phyloP scores from a whole-genome alignment of 2,329 filamentous ascomycete species.

The Elsinoe australis region DNA sequence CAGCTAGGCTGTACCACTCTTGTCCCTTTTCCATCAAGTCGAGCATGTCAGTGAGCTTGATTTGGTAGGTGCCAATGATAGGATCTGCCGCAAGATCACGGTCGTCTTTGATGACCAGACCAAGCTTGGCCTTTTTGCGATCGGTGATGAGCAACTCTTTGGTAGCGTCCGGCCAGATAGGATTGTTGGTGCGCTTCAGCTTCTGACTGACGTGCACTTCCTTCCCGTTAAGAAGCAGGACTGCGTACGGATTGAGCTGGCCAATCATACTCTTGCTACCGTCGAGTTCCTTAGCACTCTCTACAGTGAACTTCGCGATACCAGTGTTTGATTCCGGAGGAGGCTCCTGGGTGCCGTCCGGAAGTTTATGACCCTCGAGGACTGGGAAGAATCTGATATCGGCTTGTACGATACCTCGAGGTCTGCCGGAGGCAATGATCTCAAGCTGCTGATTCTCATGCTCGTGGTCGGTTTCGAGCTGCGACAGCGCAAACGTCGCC shows the following conservation, averaged over 20 bases:
- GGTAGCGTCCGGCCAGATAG: slow-evolving; percentile 85
- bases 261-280: slow-evolving; percentile 87
- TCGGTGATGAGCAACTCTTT: slow-evolving; percentile 96
- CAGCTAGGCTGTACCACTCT: slow-evolving; percentile 88
- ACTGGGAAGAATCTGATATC: slow-evolving; percentile 96
- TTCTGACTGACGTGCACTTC: slow-evolving; percentile 84
- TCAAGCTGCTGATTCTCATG: slow-evolving; percentile 82
- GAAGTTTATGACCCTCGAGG: slow-evolving; percentile 60
- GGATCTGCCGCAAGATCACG: slow-evolving; percentile 77
- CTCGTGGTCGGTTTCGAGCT: slow-evolving; percentile 66
- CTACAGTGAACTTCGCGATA: slow-evolving; percentile 85
- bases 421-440: slow-evolving; percentile 73
- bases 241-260: slow-evolving; percentile 81
- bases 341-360: slow-evolving; percentile 70
- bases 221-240: slow-evolving; percentile 83
- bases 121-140: slow-evolving; percentile 80
- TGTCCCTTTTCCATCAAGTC: slow-evolving; percentile 86
- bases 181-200: slow-evolving; percentile 94
- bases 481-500: slow-evolving; percentile 77
- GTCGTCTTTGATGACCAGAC: slow-evolving; percentile 91
- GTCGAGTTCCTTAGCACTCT: slow-evolving; percentile 94
- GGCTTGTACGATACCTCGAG: slow-evolving; percentile 68
- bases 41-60: slow-evolving; percentile 89
- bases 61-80: slow-evolving; percentile 83
- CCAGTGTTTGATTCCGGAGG: slow-evolving; percentile 86